Conservation (phyloP, 129 eudicot species). For the Gnaphalium uliginosum region DNA sequence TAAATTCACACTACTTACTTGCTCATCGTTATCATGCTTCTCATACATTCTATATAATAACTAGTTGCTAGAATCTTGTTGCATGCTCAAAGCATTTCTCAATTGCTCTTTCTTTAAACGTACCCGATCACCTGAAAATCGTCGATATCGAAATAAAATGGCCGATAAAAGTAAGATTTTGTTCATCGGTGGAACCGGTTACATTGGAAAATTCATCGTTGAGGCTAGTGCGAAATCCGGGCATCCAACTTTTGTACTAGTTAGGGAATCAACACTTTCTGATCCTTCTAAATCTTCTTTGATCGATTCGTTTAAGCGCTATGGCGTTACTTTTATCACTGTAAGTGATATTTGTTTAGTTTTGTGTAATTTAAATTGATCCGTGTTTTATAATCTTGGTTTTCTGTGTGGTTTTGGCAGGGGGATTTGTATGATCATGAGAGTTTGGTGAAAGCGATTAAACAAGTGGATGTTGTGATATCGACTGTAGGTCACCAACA, state of each 20-base stretch:
- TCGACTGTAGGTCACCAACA: conserved; percentile 37
- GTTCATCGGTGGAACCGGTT: conserved; percentile 52
- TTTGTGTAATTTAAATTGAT: neutral
- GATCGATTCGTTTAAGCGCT: conserved; percentile 36
- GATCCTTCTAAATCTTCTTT: conserved; percentile 39
- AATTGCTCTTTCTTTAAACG: neutral
- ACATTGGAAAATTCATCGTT: conserved; percentile 48
- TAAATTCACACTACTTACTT: neutral
- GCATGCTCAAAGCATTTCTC: conserved; percentile 9
- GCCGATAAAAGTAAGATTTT: conserved; percentile 44
- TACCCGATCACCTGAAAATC: conserved; percentile 14
- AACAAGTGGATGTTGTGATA: conserved; percentile 52
- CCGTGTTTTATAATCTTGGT: neutral
- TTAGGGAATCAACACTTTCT: conserved; percentile 44
- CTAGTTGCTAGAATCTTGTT: neutral
- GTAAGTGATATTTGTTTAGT: conserved; percentile 16
- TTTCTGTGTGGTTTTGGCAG: conserved; percentile 20
- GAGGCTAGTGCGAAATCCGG: conserved; percentile 44
- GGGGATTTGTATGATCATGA: conserved; percentile 49
- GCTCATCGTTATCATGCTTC: neutral
- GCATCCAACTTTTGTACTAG: conserved; percentile 48
- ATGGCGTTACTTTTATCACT: conserved; percentile 39
- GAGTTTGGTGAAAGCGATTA: conserved; percentile 50
- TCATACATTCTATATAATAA: neutral
- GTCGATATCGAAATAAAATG: conserved; percentile 17